Percentiles rank a stretch among this genome's conserved stretches.
Evolutionary conservation across 1,139 yeast species (phyloP).

Genomic region (Yarrowia galli): DNA sequence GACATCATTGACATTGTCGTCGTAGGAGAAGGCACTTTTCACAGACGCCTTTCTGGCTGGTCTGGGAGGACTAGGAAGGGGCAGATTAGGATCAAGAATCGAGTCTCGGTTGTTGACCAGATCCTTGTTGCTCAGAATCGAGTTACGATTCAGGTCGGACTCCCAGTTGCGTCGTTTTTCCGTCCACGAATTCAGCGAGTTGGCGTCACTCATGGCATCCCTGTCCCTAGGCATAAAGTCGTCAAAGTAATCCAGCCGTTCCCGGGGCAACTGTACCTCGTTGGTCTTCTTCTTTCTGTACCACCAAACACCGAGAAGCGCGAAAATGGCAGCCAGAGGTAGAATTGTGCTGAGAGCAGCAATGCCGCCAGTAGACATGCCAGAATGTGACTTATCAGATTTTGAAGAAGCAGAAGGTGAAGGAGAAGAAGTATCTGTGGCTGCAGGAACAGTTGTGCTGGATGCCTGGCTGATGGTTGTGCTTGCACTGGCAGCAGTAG

Average conservation of each 20-base stretch:
- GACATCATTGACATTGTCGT: constrained; percentile 17
- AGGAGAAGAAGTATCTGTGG: neutral
- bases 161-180: constrained; percentile 25
- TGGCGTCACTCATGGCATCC: constrained; percentile 5
- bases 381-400: neutral
- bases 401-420: neutral
- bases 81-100: constrained; percentile 6
- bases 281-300: constrained; percentile 7
- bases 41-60: constrained; percentile 5
- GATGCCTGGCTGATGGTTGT: constrained; percentile 3
- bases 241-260: constrained; percentile 29
- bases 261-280: constrained; percentile 23
- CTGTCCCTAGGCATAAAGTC: constrained; percentile 12
- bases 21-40: constrained; percentile 3
- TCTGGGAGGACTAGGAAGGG: constrained; percentile 13
- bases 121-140: constrained; percentile 19
- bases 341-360: constrained; percentile 25
- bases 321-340: constrained; percentile 10
- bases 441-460: neutral
- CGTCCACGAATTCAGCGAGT: constrained; percentile 37
- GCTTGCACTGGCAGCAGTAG: neutral
- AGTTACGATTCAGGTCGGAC: constrained; percentile 23
- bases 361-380: constrained; percentile 10
- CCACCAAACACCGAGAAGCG: neutral
- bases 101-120: constrained; percentile 3